Conservation (phyloP, 345 rosid genomes). For the Euphorbia peplus region DNA sequence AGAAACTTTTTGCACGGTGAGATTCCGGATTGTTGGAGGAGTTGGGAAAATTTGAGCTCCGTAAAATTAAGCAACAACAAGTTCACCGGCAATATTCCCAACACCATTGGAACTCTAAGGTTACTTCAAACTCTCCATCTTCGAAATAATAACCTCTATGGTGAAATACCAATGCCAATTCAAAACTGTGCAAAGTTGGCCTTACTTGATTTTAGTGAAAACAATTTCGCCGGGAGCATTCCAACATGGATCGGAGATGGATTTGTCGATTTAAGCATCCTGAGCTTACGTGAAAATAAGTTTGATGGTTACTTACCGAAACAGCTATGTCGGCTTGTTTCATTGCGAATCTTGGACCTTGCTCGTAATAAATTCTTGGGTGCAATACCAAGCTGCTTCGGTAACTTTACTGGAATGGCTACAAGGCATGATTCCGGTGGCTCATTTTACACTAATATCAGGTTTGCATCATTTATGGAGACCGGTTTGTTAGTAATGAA, state of each 20-base stretch:
- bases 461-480: background rate
- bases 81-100: background rate
- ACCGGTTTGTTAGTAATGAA: background rate
- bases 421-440: background rate
- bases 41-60: background rate
- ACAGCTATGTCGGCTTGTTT: background rate
- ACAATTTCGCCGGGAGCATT: conserved; percentile 4
- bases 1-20: background rate
- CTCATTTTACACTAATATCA: background rate
- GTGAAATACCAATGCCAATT: background rate
- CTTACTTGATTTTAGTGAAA: conserved; percentile 5
- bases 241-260: conserved; percentile 10
- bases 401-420: conserved; percentile 9
- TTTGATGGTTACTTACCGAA: background rate
- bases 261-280: background rate
- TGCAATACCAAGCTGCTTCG: conserved; percentile 12
- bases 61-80: background rate
- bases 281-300: conserved; percentile 6
- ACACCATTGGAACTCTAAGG: background rate
- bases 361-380: conserved; percentile 12
- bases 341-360: conserved; percentile 7
- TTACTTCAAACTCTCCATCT: background rate
- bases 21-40: conserved; percentile 7
- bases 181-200: background rate
- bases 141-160: conserved; percentile 8